Base-by-base conservation (phyloP, 148 eudicot species). In the Spergularia bocconei region DNA sequence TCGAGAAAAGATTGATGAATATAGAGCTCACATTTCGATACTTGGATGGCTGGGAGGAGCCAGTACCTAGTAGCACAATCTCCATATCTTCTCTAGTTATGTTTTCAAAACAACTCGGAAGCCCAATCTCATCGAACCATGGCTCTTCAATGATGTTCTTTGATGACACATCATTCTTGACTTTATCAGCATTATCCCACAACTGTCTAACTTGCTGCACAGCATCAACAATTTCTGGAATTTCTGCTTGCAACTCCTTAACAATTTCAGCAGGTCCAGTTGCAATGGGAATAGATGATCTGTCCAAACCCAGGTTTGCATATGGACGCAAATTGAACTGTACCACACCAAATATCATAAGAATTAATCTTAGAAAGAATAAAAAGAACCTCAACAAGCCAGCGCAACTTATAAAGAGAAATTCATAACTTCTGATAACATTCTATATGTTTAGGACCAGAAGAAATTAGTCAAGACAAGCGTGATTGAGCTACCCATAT, bases 11-110 rank as follows among this genome's bases (percentile, higher is more conserved):
- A 75, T 95, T 89, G 84, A 95, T 84, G 76, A 83, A 89, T 77
- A 89, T 89, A 55, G 97, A 89, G 76, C 84, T 95, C 78, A 95
- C 98, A 78, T 95, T 95, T 54, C 98, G 84, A 69, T 92, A 95
- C 67, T 95, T 95, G n/a, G 98, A 95, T 63, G 98, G 98, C 75
- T 95, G 98, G 47, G 97, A 92, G n/a, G 98, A 95, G 48, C 98
- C 98, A 4, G 98, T 95, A 13, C 98, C 98, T 17, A 95, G 82
- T 79, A 95, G 96, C 80, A 92, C 93, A 71, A 95, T 90, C 85
- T 95, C 98, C 88, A 90, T 78, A 64, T 95, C 98, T 80, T 95
- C 96, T 83, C 98, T 83, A 23, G 88, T 79, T 73, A 95, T 82
- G 80, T 85, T 83, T 79, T 89, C 88, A 79, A 95, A 84, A 84